These are phyloP conservation scores for Aurifilum marmelostoma DNA, from an alignment of 2,329 filamentous ascomycete genomes.

Conservation along the genomic window DNA sequence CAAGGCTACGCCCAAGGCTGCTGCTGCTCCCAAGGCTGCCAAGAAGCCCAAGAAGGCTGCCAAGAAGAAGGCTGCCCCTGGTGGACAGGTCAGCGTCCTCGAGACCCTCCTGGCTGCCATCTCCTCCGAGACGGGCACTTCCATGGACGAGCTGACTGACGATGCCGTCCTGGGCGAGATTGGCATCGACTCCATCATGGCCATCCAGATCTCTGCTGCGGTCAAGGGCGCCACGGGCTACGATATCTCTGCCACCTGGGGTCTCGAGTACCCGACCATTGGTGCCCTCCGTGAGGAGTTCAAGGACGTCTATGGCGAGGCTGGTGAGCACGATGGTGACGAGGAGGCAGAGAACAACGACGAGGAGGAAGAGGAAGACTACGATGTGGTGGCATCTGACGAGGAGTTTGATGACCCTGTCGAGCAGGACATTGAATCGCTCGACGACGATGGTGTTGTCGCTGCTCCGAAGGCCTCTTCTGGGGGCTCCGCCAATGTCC, in stretches of 20 bases:
- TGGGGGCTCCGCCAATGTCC: constrained; percentile 4
- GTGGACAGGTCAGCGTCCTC: constrained; percentile 13
- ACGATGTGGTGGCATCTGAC: constrained; percentile 12
- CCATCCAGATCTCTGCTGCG: constrained; percentile 31
- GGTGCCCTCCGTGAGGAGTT: constrained; percentile 20
- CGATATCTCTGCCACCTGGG: constrained; percentile 21
- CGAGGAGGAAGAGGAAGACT: constrained; percentile 8
- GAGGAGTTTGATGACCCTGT: constrained; percentile 18
- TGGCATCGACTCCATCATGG: constrained; percentile 38
- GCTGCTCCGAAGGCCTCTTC: constrained; percentile 4
- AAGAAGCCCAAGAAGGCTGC: constrained; percentile 11
- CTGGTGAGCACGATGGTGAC: constrained; percentile 8
- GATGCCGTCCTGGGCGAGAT: constrained; percentile 35
- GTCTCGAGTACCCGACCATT: constrained; percentile 18
- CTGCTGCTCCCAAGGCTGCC: constrained; percentile 9
- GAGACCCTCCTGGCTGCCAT: constrained; percentile 19
- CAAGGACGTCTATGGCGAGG: constrained; percentile 14
- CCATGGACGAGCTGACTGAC: constrained; percentile 28
- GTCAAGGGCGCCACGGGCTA: constrained; percentile 20
- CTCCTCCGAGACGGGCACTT: constrained; percentile 29
- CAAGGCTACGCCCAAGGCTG: constrained; percentile 13
- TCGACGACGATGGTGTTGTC: neutral
- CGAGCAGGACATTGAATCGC: constrained; percentile 17
- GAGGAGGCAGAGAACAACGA: constrained; percentile 5
- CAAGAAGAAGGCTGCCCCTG: constrained; percentile 6